A percentile compares a stretch with the other conserved stretches of the same genome.
Conservation (phyloP, 139 green algal species). For the Volvox reticuliferus region DNA sequence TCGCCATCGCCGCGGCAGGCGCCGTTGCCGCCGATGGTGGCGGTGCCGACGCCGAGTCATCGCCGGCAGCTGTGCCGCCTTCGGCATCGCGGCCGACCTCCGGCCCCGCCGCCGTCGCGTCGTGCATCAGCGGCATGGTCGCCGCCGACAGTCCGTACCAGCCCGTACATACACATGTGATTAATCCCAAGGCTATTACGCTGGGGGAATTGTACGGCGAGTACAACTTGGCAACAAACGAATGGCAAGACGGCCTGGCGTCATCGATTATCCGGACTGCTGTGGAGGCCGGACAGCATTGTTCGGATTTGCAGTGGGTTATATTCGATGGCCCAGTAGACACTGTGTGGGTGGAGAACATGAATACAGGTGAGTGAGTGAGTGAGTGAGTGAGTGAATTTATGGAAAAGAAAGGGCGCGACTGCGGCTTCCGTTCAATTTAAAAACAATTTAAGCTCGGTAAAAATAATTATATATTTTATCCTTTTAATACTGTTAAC, state of each 20-base stretch:
- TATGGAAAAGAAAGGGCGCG: too few relatives aligned
- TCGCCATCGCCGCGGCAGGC: not conserved
- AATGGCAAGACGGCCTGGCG: constrained; percentile 86
- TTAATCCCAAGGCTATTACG: constrained; percentile 90
- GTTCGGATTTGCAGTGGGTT: constrained; percentile 78
- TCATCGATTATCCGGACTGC: constrained; percentile 77
- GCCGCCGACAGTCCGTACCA: not conserved
- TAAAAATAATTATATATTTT: not conserved
- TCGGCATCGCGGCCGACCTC: not conserved
- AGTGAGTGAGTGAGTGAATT: not conserved
- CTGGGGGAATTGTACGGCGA: constrained; percentile 89
- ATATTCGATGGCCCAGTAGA: constrained; percentile 91
- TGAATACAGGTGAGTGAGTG: constrained; percentile 74
- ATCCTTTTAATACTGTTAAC: too few relatives aligned
- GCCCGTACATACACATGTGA: constrained; percentile 62
- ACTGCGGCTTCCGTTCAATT: too few relatives aligned
- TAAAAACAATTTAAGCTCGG: too few relatives aligned
- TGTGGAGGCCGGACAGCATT: constrained; percentile 43
- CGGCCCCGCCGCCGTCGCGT: not conserved
- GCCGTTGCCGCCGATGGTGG: not conserved
- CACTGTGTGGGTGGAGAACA: constrained; percentile 90
- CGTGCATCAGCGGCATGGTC: not conserved
- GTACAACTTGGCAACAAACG: constrained; percentile 84
- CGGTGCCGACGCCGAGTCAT: not conserved
- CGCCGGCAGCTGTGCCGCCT: too few relatives aligned